Conservation (phyloP, 371 early-diverging fungal genomes). For the Lichtheimia ornata region DNA sequence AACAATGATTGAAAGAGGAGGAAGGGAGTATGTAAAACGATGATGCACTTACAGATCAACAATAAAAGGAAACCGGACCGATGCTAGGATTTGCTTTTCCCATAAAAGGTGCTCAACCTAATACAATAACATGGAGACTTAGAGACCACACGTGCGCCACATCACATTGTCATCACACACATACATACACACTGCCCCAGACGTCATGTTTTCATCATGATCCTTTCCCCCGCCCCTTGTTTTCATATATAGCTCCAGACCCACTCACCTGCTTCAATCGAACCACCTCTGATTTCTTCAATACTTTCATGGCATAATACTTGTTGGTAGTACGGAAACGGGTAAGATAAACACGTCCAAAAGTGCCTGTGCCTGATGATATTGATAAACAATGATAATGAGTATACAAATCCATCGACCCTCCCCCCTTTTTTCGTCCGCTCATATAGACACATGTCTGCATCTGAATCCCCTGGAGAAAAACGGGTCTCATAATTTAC, state of each 20-base stretch:
- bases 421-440: too few species aligned
- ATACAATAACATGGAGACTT: too few species aligned
- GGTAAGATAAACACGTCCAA: slow-evolving; percentile 90
- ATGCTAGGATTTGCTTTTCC: slow-evolving; percentile 87
- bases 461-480: too few species aligned
- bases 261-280: slow-evolving; percentile 74
- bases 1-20: not conserved
- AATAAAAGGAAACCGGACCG: slow-evolving; percentile 86
- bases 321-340: slow-evolving; percentile 62
- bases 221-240: not conserved
- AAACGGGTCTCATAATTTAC: slow-evolving; percentile 15
- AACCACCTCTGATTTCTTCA: slow-evolving; percentile 92
- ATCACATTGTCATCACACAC: too few species aligned
- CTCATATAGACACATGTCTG: too few species aligned
- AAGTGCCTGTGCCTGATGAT: slow-evolving; percentile 89
- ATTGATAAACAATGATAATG: too few species aligned
- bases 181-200: too few species aligned
- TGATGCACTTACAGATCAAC: slow-evolving; percentile 70
- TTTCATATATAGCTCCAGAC: too few species aligned
- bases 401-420: too few species aligned
- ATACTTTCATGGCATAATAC: slow-evolving; percentile 94
- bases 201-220: too few species aligned
- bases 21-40: too few species aligned
- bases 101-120: slow-evolving; percentile 89
- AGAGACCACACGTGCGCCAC: too few species aligned